phyloP scores from a whole-genome alignment of 2,329 filamentous ascomycete species.

The Ceratocystis colombiana region DNA sequence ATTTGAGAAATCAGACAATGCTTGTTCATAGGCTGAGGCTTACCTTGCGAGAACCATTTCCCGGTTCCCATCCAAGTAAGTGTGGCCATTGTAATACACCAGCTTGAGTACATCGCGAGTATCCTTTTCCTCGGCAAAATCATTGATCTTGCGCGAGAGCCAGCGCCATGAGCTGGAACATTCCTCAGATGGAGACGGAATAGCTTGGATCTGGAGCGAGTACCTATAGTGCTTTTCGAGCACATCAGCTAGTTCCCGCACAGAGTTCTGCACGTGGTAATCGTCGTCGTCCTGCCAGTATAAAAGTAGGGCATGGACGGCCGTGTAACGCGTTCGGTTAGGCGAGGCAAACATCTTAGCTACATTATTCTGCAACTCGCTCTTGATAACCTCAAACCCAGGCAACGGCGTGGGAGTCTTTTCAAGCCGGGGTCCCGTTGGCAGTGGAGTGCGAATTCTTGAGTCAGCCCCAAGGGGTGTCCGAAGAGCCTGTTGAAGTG shows the following conservation, averaged over 20 bases:
- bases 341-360: slow-evolving; percentile 43
- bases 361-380: slow-evolving; percentile 44
- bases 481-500: slow-evolving; percentile 33
- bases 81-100: slow-evolving; percentile 48
- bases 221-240: slow-evolving; percentile 46
- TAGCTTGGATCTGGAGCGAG: slow-evolving; percentile 39
- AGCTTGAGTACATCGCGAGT: slow-evolving; percentile 49
- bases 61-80: slow-evolving; percentile 44
- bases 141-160: slow-evolving; percentile 43
- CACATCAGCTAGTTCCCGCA: slow-evolving; percentile 42
- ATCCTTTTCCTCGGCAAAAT: slow-evolving; percentile 45
- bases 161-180: slow-evolving; percentile 44
- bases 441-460: slow-evolving; percentile 47
- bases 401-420: slow-evolving; percentile 40
- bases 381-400: slow-evolving; percentile 42
- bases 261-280: slow-evolving; percentile 30
- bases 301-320: slow-evolving; percentile 45
- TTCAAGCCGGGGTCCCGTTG: slow-evolving; percentile 46
- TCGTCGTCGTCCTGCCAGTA: slow-evolving; percentile 48
- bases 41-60: slow-evolving; percentile 51
- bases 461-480: slow-evolving; percentile 39
- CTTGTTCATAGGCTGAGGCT: slow-evolving; percentile 26
- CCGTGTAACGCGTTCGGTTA: slow-evolving; percentile 44
- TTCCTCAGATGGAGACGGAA: slow-evolving; percentile 41
- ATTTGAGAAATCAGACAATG: slow-evolving; percentile 9